Conservation (phyloP, 2,329 filamentous ascomycete genomes). For the Aspergillus pseudonomiae region DNA sequence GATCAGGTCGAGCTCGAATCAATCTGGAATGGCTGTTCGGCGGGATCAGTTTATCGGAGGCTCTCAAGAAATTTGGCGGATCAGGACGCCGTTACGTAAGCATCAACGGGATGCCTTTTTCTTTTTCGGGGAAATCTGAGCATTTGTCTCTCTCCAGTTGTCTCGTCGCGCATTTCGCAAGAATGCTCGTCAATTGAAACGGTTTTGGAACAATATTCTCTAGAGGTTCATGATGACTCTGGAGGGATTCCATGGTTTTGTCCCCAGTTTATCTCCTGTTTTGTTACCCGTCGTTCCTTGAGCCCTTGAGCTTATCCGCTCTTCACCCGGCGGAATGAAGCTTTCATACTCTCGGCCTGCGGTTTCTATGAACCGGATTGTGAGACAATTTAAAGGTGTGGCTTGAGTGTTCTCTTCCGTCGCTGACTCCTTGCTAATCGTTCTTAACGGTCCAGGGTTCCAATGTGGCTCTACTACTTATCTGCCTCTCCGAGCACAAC, state of each 20-base stretch:
- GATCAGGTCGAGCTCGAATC: slow-evolving; percentile 8
- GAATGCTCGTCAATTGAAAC: neutral
- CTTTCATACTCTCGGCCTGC: slow-evolving; percentile 25
- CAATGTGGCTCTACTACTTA: neutral
- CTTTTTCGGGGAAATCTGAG: neutral
- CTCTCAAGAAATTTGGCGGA: slow-evolving; percentile 33
- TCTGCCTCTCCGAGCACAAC: slow-evolving; percentile 4
- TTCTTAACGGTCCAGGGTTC: neutral
- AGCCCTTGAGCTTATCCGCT: slow-evolving; percentile 16
- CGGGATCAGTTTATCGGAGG: slow-evolving; percentile 13
- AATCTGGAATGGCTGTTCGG: slow-evolving; percentile 20
- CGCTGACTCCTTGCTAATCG: neutral
- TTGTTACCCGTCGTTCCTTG: slow-evolving; percentile 14
- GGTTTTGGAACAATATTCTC: neutral
- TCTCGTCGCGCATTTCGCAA: neutral
- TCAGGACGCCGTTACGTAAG: slow-evolving; percentile 35
- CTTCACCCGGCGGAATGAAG: slow-evolving; percentile 34
- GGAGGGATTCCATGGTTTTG: slow-evolving; percentile 10
- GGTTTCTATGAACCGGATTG: slow-evolving; percentile 23
- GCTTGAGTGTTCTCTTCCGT: neutral
- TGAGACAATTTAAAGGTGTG: slow-evolving; percentile 9
- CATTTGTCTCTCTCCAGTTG: neutral
- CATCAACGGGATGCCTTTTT: slow-evolving; percentile 13
- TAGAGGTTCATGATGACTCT: slow-evolving; percentile 26
- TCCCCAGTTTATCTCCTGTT: slow-evolving; percentile 7